Conservation (phyloP, 768 basidiomycete genomes). For the Russula earlei region DNA sequence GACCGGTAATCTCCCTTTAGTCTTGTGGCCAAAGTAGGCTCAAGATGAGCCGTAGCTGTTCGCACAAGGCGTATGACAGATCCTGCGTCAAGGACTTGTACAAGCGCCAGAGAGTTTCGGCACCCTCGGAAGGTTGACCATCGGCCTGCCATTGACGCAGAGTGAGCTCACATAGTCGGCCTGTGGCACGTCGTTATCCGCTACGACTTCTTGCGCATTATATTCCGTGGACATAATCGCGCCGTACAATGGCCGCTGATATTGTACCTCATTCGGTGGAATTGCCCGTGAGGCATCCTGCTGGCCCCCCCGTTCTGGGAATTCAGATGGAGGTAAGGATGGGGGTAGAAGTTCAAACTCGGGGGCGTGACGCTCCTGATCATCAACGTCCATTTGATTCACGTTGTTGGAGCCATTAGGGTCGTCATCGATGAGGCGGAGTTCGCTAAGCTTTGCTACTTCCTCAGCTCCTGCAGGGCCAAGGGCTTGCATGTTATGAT, state of each 20-base stretch:
- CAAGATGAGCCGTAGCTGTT: conserved; percentile 94
- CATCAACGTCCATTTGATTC: conserved; percentile 42
- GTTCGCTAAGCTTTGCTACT: conserved; percentile 69
- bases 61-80: conserved; percentile 85
- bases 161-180: conserved; percentile 36
- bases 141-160: conserved; percentile 52
- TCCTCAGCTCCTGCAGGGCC: conserved; percentile 83
- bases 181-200: conserved; percentile 24
- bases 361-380: conserved; percentile 23
- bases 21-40: conserved; percentile 88
- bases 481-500: conserved; percentile 77
- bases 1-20: conserved; percentile 95
- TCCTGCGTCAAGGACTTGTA: conserved; percentile 89
- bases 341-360: conserved; percentile 10
- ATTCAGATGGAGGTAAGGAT: conserved; percentile 24
- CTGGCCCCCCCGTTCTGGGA: conserved; percentile 23
- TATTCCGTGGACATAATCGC: conserved; percentile 17
- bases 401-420: conserved; percentile 28
- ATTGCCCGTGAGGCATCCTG: conserved; percentile 40
- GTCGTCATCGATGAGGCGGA: conserved; percentile 67
- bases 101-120: conserved; percentile 79
- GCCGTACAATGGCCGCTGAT: conserved; percentile 8
- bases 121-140: conserved; percentile 45
- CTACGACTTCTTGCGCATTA: conserved; percentile 19
- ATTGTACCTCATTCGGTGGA: conserved; percentile 27